Base-by-base conservation (phyloP, 495 filamentous ascomycete species). In the Aspergillus avenaceus region DNA sequence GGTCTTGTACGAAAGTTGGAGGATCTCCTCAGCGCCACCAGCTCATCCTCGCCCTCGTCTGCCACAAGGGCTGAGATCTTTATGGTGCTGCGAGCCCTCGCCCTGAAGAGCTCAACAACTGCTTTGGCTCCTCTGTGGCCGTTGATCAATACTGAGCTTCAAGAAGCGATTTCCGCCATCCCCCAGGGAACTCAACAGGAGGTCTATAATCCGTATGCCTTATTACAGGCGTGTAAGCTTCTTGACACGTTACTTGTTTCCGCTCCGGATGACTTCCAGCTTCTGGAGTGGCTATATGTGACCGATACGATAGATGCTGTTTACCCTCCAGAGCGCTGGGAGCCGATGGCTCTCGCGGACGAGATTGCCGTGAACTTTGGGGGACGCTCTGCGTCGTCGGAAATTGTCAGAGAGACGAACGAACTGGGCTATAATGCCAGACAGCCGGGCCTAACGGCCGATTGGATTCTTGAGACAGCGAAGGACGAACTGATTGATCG, bases 301-400 rank as follows among this genome's bases (percentile, higher is more conserved):
- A 92, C 91, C 5, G 95, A 99, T 63, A 97, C 91, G 28, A 91
- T 96, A 55, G 93, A 99, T 61, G 91, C 95, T 1, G 90, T 97
- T 19, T 97, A 97, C 61, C 82, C 86, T 13, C 85, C 90, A 1
- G 66, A 80, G n/a, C 70, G 76, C 42, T 87, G 84, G 71, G 77
- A 83, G 46, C 82, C 91, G 1, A 74, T 85, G 4, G 89, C 90
- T 1, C 76, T 97, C 9, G 85, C 87, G 14, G 93, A 98, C 55
- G 88, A 92, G 58, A 72, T 98, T 7, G 86, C 88, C 0, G 88
- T 93, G 56, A 85, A 83, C 50, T 72, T 97, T 0, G 86, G 86
- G 8, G 67, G 72, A 3, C 68, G 70, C 24, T 62, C 75, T 12
- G 56, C 66, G 2, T 70, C 71, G 2, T 68, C 73, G 8, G 59